Evolutionary conservation across 73 alveolate species (phyloP), one percentile per base, ranked within the genome.

Genomic region (Breviolum minutum): DNA sequence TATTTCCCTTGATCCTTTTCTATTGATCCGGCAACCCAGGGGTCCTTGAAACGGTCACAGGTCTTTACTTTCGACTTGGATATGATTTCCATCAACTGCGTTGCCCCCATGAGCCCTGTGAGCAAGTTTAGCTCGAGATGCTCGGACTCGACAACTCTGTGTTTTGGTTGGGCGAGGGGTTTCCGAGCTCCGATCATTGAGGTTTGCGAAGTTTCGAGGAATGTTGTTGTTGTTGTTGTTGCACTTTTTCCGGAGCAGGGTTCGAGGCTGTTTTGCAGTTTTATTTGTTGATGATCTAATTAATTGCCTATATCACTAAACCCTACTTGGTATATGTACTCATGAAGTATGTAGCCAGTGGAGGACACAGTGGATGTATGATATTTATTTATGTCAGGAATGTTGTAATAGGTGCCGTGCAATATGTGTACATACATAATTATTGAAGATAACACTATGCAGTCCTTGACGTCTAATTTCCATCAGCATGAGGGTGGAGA

Each of bases 21-120:
- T 40, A 40, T 40, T 40, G 3, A 40, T n/a, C n/a, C 0, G 54
- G 54, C 54, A 40, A 3, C 54, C 54, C 54, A 40, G 0, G 54
- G 54, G 54, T 40, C 54, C 54, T 40, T 40, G 0, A n/a, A n/a
- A 70, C 26, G 40, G 81, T n/a, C 26, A 71, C 40, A 87, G 95
- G 81, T 87, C 48, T 60, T 87, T 40, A 54, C 95, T 30, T 87
- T 87, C 68, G 95, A 87, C 61, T 63, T 87, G 95, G 95, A 87
- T 69, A 87, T 87, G 95, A 87, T 87, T 54, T 87, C 95, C 48
- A 87, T 87, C 66, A 48, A 83, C 29, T 87, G 95, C 30, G 95
- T 87, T 63, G 95, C 95, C 24, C 95, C 95, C 40, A 87, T 87
- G 95, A 66, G 69, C 83, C 95, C 95, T 19, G 95, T 87, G 64